Base-by-base conservation (phyloP, 176 grass and related monocot genomes). In the Carex pumila region DNA sequence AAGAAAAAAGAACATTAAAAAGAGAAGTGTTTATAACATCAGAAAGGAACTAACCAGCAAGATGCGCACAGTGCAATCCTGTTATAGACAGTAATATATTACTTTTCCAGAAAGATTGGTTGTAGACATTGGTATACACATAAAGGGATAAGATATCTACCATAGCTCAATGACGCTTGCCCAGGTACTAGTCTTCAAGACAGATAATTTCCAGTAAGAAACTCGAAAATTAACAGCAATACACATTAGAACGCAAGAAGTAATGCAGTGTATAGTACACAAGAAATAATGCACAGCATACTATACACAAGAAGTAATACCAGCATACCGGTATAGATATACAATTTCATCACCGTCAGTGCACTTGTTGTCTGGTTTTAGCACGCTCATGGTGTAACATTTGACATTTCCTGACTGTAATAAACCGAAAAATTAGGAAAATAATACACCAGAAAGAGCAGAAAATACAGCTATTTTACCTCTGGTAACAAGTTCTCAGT, bases 341-440 rank as follows among this genome's bases (percentile, higher is more conserved):
- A 91, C 81, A 56, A 98, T 90, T 70, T 93, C 95, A 53, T 94
- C 95, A 70, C 61, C 88, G 73, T 82, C 84, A 61, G 63, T 79
- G 29, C 87, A 89, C 39, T 71, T 90, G 72, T 58, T 83, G 37
- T 94, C 95, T 90, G 92, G 91, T 87, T 88, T 94, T 90, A 98
- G 69, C 31, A 98, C 86, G 81, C 95, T 88, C 95, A 98, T 98
- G 34, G 95, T 94, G 77, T 62, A 90, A 37, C 91, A 98, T 88
- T 98, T 93, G 84, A 94, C 89, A 84, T 98, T 89, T 86, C 88
- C 90, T 84, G 91, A 94, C 95, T 98, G 90, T 79, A 89, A 87
- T 70, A 87, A 69, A 47, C 25, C 25, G 18, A n/a, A 34, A 60
- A 43, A 37, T 52, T 68, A 70, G 86, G 52, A 60, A 79, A 60